phyloP scores from a whole-genome alignment of 2,329 filamentous ascomycete species.

The Diaporthe caulivora region DNA sequence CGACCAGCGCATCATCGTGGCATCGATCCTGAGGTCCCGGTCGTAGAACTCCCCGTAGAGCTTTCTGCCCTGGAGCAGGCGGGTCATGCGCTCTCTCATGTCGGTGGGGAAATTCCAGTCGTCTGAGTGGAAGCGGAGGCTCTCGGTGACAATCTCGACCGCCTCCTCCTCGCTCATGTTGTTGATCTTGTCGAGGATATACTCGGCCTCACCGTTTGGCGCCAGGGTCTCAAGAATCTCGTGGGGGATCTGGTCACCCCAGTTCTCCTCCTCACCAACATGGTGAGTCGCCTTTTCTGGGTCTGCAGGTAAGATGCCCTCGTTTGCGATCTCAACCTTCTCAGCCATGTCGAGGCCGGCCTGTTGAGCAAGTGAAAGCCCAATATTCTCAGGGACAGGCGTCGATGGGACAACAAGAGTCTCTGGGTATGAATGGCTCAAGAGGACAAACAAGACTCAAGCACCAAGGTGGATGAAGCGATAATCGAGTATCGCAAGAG shows the following conservation, averaged over 20 bases:
- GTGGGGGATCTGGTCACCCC: slow-evolving; percentile 54
- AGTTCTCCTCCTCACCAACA: slow-evolving; percentile 38
- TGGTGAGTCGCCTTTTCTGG: slow-evolving; percentile 46
- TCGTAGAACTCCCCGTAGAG: slow-evolving; percentile 56
- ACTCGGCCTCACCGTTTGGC: slow-evolving; percentile 57
- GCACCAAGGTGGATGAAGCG: not conserved
- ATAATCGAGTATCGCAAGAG: not conserved
- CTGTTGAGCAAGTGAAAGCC: not conserved
- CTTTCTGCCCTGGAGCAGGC: slow-evolving; percentile 53
- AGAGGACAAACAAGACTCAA: too few relatives aligned
- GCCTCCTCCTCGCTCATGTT: slow-evolving; percentile 58
- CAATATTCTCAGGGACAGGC: not conserved
- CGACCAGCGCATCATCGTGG: slow-evolving; percentile 54
- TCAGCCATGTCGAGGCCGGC: slow-evolving; percentile 15
- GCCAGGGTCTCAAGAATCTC: slow-evolving; percentile 55
- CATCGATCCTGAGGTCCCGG: slow-evolving; percentile 56
- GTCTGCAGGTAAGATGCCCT: slow-evolving; percentile 41
- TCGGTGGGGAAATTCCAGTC: slow-evolving; percentile 60
- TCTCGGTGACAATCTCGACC: slow-evolving; percentile 53
- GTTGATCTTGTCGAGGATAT: slow-evolving; percentile 56
- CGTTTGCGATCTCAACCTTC: slow-evolving; percentile 16
- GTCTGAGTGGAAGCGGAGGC: slow-evolving; percentile 54
- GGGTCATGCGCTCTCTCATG: slow-evolving; percentile 56
- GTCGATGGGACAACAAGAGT: not conserved
- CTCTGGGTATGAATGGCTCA: not conserved